A percentile compares a stretch with the other conserved stretches of the same genome.
Evolutionary conservation across 2,329 filamentous ascomycete species (phyloP).

Genomic region (Fusarium sp.): DNA sequence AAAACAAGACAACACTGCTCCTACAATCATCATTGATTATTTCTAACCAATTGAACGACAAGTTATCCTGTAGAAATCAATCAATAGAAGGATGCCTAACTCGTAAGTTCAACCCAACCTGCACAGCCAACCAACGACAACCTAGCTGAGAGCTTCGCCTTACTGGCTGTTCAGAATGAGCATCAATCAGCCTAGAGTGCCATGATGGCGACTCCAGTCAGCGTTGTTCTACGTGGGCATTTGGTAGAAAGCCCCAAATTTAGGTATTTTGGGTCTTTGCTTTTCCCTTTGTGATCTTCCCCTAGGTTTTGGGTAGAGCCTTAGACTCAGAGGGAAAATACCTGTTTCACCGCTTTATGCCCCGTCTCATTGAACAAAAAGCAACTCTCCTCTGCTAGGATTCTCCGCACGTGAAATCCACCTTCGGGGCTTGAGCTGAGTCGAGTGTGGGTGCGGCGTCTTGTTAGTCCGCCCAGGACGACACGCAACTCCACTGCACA

Average conservation of each 20-base stretch:
- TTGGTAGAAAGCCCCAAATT: too few relatives aligned
- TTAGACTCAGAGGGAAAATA: too few relatives aligned
- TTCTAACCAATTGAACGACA: neutral
- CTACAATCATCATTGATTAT: neutral
- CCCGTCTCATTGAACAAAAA: slow-evolving; percentile 14
- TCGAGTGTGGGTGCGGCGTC: slow-evolving; percentile 14
- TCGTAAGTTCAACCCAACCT: slow-evolving; percentile 7
- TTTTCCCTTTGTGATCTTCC: too few relatives aligned
- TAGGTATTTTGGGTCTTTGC: too few relatives aligned
- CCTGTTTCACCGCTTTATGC: slow-evolving; percentile 26
- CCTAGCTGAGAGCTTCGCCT: neutral
- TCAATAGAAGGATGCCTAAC: slow-evolving; percentile 17
- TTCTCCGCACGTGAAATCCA: slow-evolving; percentile 37
- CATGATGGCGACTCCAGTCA: neutral
- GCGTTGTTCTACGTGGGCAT: too few relatives aligned
- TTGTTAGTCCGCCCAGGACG: slow-evolving; percentile 35
- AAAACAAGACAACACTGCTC: neutral
- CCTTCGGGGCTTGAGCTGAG: slow-evolving; percentile 11
- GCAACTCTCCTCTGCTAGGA: slow-evolving; percentile 21
- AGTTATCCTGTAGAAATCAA: neutral
- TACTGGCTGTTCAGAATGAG: neutral
- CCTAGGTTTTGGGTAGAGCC: too few relatives aligned
- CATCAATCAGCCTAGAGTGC: neutral
- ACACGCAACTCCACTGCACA: slow-evolving; percentile 27
- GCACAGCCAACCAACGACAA: neutral